Base-by-base conservation (phyloP, 352 stramenopile genomes). In the Globisporangium recalcitrans region DNA sequence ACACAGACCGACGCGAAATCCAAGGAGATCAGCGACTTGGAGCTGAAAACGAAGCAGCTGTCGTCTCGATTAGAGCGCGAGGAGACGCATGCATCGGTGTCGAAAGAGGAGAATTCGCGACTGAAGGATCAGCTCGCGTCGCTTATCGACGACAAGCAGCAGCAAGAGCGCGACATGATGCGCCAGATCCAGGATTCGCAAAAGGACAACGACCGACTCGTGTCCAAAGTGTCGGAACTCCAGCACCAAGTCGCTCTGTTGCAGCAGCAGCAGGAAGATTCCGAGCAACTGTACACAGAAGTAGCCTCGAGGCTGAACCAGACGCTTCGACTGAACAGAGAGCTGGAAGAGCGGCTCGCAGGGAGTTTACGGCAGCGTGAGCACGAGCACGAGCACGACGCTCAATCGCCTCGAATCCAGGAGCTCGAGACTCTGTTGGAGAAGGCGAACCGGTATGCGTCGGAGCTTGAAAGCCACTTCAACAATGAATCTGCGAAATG, bases 281-380 rank as follows among this genome's bases (percentile, higher is more conserved):
- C 75, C 0, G 75, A 88, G 55, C 70, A 78, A 22, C 60, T 80
- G 31, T 85, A 88, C 34, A n/a, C 76, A 27, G 80, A 87, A 53
- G 67, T 83, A 9, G 70, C 80, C n/a, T 80, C 78, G 4, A 79
- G 78, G 40, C 59, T 90, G 3, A 85, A 88, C 51, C 78, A 84
- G 48, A 80, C 68, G 22, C 66, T 82, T 14, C 69, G 80, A 14
- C 58, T 65, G 42, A 77, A 72, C 31, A 54, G 65, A 26, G 63
- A 72, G 3, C 42, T 72, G 1, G 62, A 72, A 32, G 32, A 38
- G n/a, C 47, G 55, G 3, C 58, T 69, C 5, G 49, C 52, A 1
- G 40, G n/a, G 22, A 66, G 40, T 40, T 32, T 29, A 22, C 47
- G 19, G 26, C 40, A 53, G 49, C 46, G 14, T 31, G 38, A 63